phyloP scores from a whole-genome alignment of 805 yeast genomes.

The Teunomyces stri region DNA sequence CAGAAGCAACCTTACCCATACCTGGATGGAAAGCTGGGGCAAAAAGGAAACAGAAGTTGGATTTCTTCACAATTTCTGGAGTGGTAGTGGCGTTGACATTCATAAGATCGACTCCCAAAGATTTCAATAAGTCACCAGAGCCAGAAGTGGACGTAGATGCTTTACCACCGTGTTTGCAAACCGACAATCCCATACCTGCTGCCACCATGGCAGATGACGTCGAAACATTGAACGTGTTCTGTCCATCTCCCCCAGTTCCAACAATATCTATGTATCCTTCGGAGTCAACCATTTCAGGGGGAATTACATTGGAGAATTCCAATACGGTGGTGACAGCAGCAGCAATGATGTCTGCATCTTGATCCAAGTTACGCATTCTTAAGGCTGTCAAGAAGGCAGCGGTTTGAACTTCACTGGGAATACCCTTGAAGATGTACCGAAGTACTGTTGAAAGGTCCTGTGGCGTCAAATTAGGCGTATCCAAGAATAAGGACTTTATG shows the following conservation, averaged over 20 bases:
- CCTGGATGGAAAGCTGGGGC: constrained; percentile 96
- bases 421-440: constrained; percentile 54
- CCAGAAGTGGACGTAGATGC: constrained; percentile 94
- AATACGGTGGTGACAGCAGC: constrained; percentile 78
- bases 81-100: constrained; percentile 64
- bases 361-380: constrained; percentile 72
- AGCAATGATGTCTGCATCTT: constrained; percentile 76
- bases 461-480: constrained; percentile 63
- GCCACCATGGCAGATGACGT: constrained; percentile 94
- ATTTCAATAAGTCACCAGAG: constrained; percentile 81
- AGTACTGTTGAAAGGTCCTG: constrained; percentile 65
- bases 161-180: constrained; percentile 96
- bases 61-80: constrained; percentile 51
- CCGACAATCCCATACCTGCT: constrained; percentile 78
- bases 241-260: constrained; percentile 99
- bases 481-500: constrained; percentile 59
- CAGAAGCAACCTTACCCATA: constrained; percentile 75
- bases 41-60: constrained; percentile 66
- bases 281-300: constrained; percentile 40
- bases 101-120: constrained; percentile 79
- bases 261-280: constrained; percentile 80
- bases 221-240: constrained; percentile 93
- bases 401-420: constrained; percentile 65
- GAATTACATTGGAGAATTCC: constrained; percentile 59
- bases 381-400: constrained; percentile 80